Evolutionary conservation across 257 asterid species (phyloP), one percentile per base, ranked within the genome.

Genomic region (Hygrophila difformis): DNA sequence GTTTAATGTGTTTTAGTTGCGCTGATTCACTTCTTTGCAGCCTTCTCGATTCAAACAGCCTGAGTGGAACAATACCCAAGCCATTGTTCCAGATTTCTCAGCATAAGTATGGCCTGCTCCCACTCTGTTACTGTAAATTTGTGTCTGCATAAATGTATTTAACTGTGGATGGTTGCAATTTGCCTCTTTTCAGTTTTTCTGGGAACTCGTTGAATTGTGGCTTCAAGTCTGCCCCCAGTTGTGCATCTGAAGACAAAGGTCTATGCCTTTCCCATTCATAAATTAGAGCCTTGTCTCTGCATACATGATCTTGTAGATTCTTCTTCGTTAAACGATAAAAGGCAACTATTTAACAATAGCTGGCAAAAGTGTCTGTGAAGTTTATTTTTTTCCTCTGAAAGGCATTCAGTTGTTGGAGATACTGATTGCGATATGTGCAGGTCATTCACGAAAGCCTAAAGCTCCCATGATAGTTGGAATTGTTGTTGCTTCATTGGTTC

Each of bases 141-240:
- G 7, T 15, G 23, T 18, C 22, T n/a, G 9, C 31, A 31, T 53
- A 0, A 12, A n/a, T 34, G 39, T 33, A 24, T 28, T 23, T 48
- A 23, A 21, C 8, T 48, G 18, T 34, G 24, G 44, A 33, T 22
- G 44, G 39, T 24, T 28, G 33, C 31, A 11, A 51, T 49, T 59
- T 69, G 23, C 53, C 19, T 52, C 47, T n/a, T n/a, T 70, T 63
- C 76, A 83, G 97, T 74, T 87, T 87, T 72, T 63, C 97, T 47
- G 93, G 91, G 56, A 87, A 87, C 76, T 73, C 49, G 34, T 59
- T 87, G 67, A 72, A 66, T 43, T 87, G 97, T 59, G 95, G 95
- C 49, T 9, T 43, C 57, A 76, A 64, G 60, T 61, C 39, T 33
- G 47, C 66, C 18, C 81, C 47, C 33, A 58, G 4, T 13, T 87